Base-by-base conservation (phyloP, 306 rosid species). In the Gillenia trifoliata region DNA sequence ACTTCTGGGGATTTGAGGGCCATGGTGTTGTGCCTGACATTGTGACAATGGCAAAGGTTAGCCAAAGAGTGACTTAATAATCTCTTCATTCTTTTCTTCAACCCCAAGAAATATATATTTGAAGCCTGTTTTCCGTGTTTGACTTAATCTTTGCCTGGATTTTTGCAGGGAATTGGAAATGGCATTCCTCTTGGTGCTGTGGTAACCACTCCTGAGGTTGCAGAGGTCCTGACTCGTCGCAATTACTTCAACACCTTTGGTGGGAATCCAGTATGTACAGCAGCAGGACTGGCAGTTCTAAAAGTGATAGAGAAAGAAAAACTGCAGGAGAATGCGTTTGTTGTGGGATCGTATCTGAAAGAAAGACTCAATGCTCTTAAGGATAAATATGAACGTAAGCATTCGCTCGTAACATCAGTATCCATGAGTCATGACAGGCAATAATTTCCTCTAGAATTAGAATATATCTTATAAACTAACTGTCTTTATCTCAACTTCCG, bases 171-270 rank as follows among this genome's bases (percentile, higher is more conserved):
- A 56, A 88, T 94, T 85, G 99, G 99, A 75, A 94, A 94, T 84
- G 99, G 99, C n/a, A 87, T 87, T 78, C 98, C 98, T 47, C 90
- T 94, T 34, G 98, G 98, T 74, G 98, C 98, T 29, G 95, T 94
- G 57, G 96, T 92, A 30, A 94, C 98, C 3, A 94, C 98, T 29
- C 96, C 99, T 23, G 97, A 90, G 87, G 86, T 94, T 65, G 95
- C 97, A 19, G 54, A 83, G 86, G 96, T 79, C 66, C 83, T 94
- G 84, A 89, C 92, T 81, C 92, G 82, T 41, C 79, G 97, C 31
- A 85, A 41, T 74, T 93, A 88, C 89, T 91, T 88, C 75, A 93
- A 93, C 84, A 93, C 98, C 80, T 93, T 93, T 38, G 97, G 94
- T 47, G 98, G 98, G 62, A 93, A 93, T 45, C 98, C 98, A 49